Conservation (phyloP, 108 stramenopile genomes). For the Nitzschia putrida region DNA sequence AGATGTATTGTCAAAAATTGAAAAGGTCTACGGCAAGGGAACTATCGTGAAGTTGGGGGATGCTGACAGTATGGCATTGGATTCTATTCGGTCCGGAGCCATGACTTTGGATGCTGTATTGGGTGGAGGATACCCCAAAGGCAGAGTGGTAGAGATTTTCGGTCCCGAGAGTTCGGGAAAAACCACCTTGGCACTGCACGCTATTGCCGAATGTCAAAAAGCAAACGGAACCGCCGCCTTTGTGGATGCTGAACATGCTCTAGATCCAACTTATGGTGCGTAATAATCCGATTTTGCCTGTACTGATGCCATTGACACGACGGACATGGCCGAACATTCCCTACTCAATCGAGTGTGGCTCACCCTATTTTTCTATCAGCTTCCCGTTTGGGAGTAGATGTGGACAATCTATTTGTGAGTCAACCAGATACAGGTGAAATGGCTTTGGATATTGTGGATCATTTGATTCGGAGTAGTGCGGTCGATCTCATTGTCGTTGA, state of each 20-base stretch:
- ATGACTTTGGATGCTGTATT: slow-evolving; percentile 87
- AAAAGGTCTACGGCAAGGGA: slow-evolving; percentile 88
- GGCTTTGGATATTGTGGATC: slow-evolving; percentile 97
- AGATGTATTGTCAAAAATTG: slow-evolving; percentile 88
- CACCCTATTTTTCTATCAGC: slow-evolving; percentile 29
- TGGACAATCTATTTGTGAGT: slow-evolving; percentile 80
- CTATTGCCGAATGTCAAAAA: slow-evolving; percentile 88
- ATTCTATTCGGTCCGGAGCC: slow-evolving; percentile 85
- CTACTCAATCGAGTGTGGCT: neutral
- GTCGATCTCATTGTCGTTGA: slow-evolving; percentile 97
- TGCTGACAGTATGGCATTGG: slow-evolving; percentile 69
- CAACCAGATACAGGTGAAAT: slow-evolving; percentile 98
- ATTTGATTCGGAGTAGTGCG: slow-evolving; percentile 84
- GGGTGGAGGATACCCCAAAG: slow-evolving; percentile 81
- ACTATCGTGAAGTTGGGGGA: slow-evolving; percentile 88
- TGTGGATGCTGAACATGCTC: slow-evolving; percentile 97
- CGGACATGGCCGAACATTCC: neutral
- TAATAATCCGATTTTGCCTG: neutral
- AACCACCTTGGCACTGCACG: slow-evolving; percentile 96
- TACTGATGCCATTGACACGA: neutral
- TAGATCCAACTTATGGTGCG: slow-evolving; percentile 89
- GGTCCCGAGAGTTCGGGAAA: slow-evolving; percentile 95
- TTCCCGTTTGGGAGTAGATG: slow-evolving; percentile 81
- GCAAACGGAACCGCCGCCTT: slow-evolving; percentile 91
- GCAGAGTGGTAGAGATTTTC: slow-evolving; percentile 93